These are phyloP conservation scores for Ascochyta fabae DNA, from an alignment of 2,329 filamentous ascomycete genomes.

Conservation along the genomic window DNA sequence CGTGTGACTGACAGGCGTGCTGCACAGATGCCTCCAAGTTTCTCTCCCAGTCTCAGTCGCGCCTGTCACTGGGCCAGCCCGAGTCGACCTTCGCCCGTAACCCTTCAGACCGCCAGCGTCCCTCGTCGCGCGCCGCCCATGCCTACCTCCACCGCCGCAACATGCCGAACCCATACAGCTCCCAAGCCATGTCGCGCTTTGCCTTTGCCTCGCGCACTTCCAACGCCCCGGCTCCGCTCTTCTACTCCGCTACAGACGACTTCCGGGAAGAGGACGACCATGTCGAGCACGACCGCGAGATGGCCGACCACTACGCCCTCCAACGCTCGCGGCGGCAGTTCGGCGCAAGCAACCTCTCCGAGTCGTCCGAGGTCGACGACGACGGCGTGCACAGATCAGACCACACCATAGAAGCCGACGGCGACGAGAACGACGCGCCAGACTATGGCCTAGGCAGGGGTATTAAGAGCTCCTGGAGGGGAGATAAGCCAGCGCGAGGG, in stretches of 20 bases:
- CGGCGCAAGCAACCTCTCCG: conserved; percentile 79
- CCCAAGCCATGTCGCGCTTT: conserved; percentile 70
- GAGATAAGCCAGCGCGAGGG: conserved; percentile 53
- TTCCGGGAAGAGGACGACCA: conserved; percentile 94
- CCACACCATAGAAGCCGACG: conserved; percentile 59
- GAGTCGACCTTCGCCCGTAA: conserved; percentile 57
- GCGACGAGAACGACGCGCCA: conserved; percentile 48
- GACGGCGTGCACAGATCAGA: conserved; percentile 60
- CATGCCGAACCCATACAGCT: conserved; percentile 79
- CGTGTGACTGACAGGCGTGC: conserved; percentile 53
- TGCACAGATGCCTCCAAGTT: conserved; percentile 89
- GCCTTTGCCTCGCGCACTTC: conserved; percentile 80
- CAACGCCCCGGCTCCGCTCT: conserved; percentile 84
- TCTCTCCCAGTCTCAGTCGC: conserved; percentile 95
- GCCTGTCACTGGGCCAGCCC: conserved; percentile 72
- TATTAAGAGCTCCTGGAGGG: conserved; percentile 65
- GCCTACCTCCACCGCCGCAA: conserved; percentile 58
- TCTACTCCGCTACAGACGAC: conserved; percentile 88
- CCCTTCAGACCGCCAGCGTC: conserved; percentile 54
- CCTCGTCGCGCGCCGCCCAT: conserved; percentile 56
- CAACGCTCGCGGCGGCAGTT: conserved; percentile 90
- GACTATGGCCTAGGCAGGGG: conserved; percentile 55
- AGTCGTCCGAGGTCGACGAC: conserved; percentile 83
- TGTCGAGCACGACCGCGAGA: conserved; percentile 85
- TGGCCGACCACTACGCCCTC: conserved; percentile 91